Evolutionary conservation across 2,329 filamentous ascomycete species (phyloP), one percentile per base, ranked within the genome.

Genomic region (Mycosphaerelloides madeirae): DNA sequence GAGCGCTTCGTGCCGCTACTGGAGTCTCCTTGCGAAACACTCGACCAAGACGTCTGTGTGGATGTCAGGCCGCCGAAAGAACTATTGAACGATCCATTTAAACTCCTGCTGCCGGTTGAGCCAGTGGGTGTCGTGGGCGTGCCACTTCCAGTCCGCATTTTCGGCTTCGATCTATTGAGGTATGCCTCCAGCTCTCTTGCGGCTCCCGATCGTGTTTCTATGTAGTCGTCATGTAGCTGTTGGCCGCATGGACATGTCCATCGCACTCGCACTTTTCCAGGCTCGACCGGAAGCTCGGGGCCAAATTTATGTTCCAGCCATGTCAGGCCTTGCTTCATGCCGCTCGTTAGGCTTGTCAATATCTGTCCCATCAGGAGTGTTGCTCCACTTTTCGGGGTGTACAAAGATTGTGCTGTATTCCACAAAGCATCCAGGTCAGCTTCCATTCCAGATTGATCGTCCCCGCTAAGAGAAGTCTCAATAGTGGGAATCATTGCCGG

Each of bases 191-290:
- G 53, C n/a, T 64, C 58, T 9, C 62, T 56, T 8, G 66, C 66
- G 33, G 66, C 67, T 14, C 67, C 67, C 4, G 59, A 55, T 20
- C 63, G 57, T 13, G 52, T 47, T 50, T 69, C 67, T 35, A 64
- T 52, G 38, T 65, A 69, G 50, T 69, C 67, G 38, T 69, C 67
- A 43, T 67, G 63, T 6, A 68, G 52, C 16, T 48, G 43, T 34
- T 48, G 15, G 7, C 53, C 53, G 25, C 53, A 55, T 7, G 38
- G 15, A 36, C 50, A 54, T 5, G 43, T 54, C 51, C 51, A 54
- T 19, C 46, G 37, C 12, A 54, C 46, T 3, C 51, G 48, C 3
- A 47, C 44, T 31, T 53, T 48, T n/a, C 48, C 48, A 5, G 31
- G n/a, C 28, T 41, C 38, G 11, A 50, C 34, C 9, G 29, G 20